Base-by-base conservation (phyloP, 495 filamentous ascomycete species). In the Saxophila tyrrhenica region DNA sequence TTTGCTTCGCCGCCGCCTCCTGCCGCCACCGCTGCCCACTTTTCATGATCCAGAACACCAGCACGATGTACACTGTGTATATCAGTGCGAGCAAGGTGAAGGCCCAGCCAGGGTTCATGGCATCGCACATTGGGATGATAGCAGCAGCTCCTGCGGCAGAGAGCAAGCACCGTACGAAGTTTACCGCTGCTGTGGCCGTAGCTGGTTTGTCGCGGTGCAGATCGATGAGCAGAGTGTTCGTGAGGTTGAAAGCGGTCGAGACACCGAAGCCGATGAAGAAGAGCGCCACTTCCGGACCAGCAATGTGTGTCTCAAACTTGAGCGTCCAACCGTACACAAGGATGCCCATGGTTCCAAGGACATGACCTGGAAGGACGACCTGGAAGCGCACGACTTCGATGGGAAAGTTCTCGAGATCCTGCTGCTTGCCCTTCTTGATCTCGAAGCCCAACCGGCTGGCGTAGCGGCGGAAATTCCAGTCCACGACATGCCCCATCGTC, bases 241-340 rank as follows among this genome's bases (percentile, higher is more conserved):
- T 41, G 15, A 66, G 54, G 29, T 73, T 69, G 8, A 64, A 67
- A 0, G 63, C 64, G 8, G 65, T 68, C 19, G 61, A 68, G 8
- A 71, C 38, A 7, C 61, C 39, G 55, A 67, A 74, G 25, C 72
- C 69, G n/a, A 65, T 61, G 24, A 74, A 61, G 53, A 76, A 76
- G 8, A 76, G 59, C 39, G 71, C 60, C 21, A 75, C 56, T 2
- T 74, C 35, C 0, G 67, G 69, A 0, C 64, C 71, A 0, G 72
- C 65, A 2, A 78, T 61, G 2, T 61, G 48, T 0, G 66, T 64
- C 16, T 59, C 51, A 32, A 60, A 63, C 9, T 73, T 38, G 60
- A 76, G 70, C 0, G 70, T 63, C 75, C 76, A 79, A 25, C 73
- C 73, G 57, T 75, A 79, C 0, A 64, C 64, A 15, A 76, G 54